Base-by-base conservation (phyloP, 495 filamentous ascomycete genomes). In the Tuber umbilicatum region DNA sequence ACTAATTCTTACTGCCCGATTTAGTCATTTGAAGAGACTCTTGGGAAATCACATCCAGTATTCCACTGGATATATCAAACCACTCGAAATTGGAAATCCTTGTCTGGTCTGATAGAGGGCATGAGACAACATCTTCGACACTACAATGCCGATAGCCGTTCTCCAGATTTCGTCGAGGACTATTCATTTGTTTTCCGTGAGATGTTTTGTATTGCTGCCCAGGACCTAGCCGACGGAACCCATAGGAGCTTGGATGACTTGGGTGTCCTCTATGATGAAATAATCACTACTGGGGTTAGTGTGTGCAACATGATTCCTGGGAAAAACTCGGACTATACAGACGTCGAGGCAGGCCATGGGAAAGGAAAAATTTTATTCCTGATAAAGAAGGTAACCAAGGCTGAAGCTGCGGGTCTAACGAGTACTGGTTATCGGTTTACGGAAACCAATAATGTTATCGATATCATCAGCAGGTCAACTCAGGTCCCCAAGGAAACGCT, bases 51-150 rank as follows among this genome's bases (percentile, higher is more conserved):
- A 21, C 93, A 97, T 80, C 89, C 91, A 3, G 89, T 93, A 17
- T 97, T 95, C 82, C 89, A 93, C 41, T 97, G 94, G 94, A 88
- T 93, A 69, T 96, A 92, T 81, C 88, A 91, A 73, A 91, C 92
- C 19, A 91, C 90, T 47, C 87, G 89, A 37, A 89, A 92, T 81
- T 97, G 94, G 94, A 80, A 83, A 10, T 86, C 87, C 37, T 85
- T 97, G 31, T 86, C 85, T 70, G 87, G 89, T 40, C 85, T 94
- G 17, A 84, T 96, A 43, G 88, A 89, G 19, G 87, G 87, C 38
- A 96, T 96, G 91, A 84, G 83, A 73, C 85, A 84, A 42, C 89
- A 89, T 64, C 85, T 92, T 23, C 84, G 80, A 84, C 41, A 83
- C 84, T 9, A 83, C 82, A 69, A 76, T 75, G 70, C 45, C 73